Conservation (phyloP, 441 rosid genomes). For the Bruguiera hainesii region DNA sequence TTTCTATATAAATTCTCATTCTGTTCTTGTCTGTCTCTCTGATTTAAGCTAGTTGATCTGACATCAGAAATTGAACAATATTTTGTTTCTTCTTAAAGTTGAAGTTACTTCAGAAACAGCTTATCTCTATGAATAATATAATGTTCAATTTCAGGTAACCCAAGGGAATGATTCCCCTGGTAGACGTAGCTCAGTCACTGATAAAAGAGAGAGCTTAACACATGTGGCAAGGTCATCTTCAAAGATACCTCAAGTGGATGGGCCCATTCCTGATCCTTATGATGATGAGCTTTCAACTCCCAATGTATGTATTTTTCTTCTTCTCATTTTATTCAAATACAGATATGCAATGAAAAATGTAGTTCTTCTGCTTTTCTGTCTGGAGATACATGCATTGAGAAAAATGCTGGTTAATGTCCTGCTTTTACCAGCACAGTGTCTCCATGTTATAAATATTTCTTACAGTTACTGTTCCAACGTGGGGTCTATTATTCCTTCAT, state of each 20-base stretch:
- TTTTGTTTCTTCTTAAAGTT: too few species aligned
- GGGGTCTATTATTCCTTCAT: background rate
- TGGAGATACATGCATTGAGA: background rate
- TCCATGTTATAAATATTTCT: background rate
- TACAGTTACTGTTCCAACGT: background rate
- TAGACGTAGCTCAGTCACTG: slow-evolving; percentile 18
- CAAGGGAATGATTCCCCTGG: slow-evolving; percentile 25
- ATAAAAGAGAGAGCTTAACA: slow-evolving; percentile 29
- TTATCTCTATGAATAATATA: slow-evolving; percentile 8
- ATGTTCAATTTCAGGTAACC: slow-evolving; percentile 41
- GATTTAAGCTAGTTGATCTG: too few species aligned
- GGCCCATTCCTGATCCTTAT: slow-evolving; percentile 91
- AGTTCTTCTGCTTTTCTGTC: background rate
- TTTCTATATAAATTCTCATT: too few species aligned
- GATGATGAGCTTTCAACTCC: slow-evolving; percentile 94
- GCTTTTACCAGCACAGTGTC: background rate
- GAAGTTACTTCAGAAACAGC: slow-evolving; percentile 3
- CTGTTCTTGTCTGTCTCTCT: too few species aligned
- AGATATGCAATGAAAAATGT: background rate
- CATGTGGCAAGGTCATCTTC: slow-evolving; percentile 27
- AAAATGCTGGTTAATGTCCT: background rate
- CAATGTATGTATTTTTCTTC: slow-evolving; percentile 49
- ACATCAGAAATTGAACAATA: too few species aligned
- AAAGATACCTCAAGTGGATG: slow-evolving; percentile 87
- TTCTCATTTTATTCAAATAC: slow-evolving; percentile 2